Percentiles rank a stretch among this genome's conserved stretches.
These are phyloP conservation scores for Aspergillus tanneri DNA, from an alignment of 2,329 filamentous ascomycete genomes.

Conservation along the genomic window DNA sequence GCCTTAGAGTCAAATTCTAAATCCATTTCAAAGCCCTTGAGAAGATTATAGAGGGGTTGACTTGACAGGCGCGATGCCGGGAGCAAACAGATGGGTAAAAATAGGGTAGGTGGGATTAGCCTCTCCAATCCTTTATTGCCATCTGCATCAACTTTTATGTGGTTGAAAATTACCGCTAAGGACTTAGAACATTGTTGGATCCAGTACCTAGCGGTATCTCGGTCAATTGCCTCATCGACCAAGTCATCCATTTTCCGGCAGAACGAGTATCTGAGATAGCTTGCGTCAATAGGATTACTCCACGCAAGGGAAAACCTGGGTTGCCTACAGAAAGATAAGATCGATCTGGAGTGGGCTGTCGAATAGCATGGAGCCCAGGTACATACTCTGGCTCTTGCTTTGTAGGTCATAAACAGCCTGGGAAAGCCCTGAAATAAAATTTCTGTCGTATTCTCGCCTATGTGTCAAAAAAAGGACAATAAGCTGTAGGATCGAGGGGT, in stretches of 20 bases:
- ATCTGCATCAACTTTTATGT: no score
- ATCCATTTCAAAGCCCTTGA: conserved; percentile 69
- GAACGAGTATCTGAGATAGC: conserved; percentile 61
- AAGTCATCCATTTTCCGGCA: conserved; percentile 72
- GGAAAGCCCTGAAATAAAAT: conserved; percentile 57
- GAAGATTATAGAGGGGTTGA: conserved; percentile 61
- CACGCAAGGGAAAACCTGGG: background rate
- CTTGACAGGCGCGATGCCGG: conserved; percentile 58
- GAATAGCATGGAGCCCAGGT: conserved; percentile 69
- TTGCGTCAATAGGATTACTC: no score
- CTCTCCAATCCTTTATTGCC: no score
- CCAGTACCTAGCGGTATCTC: no score
- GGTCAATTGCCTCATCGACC: conserved; percentile 61
- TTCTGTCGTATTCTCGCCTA: conserved; percentile 58
- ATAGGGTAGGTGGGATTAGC: background rate
- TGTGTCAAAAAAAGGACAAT: no score
- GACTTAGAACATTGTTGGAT: no score
- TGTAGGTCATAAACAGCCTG: conserved; percentile 60
- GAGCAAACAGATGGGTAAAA: conserved; percentile 54
- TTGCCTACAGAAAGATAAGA: conserved; percentile 59
- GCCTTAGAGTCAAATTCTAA: conserved; percentile 51
- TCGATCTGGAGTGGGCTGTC: conserved; percentile 67
- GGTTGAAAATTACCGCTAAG: no score
- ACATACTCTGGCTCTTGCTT: conserved; percentile 71
- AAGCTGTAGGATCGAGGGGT: no score